phyloP scores from a whole-genome alignment of 225 moss, liverwort and hornwort genomes.

The Antitrichia curtipendula region DNA sequence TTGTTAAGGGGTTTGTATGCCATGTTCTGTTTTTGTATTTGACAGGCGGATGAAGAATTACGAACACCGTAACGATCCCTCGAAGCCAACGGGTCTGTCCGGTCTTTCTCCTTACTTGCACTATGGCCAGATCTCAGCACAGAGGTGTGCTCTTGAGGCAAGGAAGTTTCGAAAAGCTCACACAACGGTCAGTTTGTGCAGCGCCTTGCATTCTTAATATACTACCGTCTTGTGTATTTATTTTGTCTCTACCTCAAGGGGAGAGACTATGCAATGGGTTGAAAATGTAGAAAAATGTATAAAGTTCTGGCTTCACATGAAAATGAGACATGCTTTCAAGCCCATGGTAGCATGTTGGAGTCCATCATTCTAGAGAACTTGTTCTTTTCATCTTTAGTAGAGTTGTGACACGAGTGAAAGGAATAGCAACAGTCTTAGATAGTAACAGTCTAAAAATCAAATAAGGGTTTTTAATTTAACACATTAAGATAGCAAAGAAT shows the following conservation, averaged over 20 bases:
- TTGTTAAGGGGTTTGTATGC: neutral
- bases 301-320: neutral
- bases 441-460: no score
- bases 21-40: neutral
- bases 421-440: neutral
- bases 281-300: neutral
- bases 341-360: neutral
- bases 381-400: neutral
- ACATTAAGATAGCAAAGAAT: neutral
- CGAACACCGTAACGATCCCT: constrained; percentile 84
- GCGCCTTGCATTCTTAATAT: neutral
- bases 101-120: constrained; percentile 92
- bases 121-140: constrained; percentile 78
- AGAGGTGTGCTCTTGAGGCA: constrained; percentile 84
- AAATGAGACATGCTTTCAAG: neutral
- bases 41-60: constrained; percentile 63
- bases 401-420: neutral
- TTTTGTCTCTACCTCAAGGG: neutral
- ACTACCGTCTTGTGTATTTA: neutral
- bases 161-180: constrained; percentile 40
- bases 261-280: neutral
- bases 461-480: neutral
- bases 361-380: neutral
- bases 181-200: constrained; percentile 42
- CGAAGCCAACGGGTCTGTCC: constrained; percentile 65